Conservation (phyloP, 192 early-diverging fungal species). For the Rhizophagus clarus region DNA sequence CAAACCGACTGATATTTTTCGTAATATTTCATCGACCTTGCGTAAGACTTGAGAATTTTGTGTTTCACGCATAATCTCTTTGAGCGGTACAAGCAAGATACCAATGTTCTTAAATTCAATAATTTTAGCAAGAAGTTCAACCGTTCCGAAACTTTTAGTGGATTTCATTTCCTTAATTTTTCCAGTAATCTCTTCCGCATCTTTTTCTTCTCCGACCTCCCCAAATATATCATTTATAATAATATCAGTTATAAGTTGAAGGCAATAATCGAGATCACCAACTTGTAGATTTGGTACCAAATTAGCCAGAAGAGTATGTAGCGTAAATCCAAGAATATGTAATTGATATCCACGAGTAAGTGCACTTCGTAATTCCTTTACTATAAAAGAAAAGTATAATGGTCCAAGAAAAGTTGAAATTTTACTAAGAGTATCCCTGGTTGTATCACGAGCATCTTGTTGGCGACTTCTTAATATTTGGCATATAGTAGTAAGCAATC, state of each 20-base stretch:
- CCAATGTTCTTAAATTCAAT: constrained; percentile 70
- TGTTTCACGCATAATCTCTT: constrained; percentile 84
- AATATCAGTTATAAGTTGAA: constrained; percentile 70
- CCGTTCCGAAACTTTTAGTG: constrained; percentile 81
- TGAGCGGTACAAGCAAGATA: constrained; percentile 79
- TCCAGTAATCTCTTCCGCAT: constrained; percentile 83
- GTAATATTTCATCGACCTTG: constrained; percentile 82
- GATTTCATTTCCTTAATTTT: constrained; percentile 92
- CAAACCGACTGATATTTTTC: constrained; percentile 74
- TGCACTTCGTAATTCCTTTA: constrained; percentile 80
- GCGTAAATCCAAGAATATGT: constrained; percentile 94
- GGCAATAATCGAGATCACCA: constrained; percentile 80
- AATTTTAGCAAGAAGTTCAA: constrained; percentile 79
- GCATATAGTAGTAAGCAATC: constrained; percentile 84
- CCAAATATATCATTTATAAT: constrained; percentile 94
- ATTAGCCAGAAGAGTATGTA: constrained; percentile 80
- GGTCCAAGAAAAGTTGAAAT: constrained; percentile 85
- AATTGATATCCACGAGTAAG: constrained; percentile 86
- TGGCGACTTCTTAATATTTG: constrained; percentile 80
- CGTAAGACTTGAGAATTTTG: constrained; percentile 73
- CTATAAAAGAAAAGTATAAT: constrained; percentile 82
- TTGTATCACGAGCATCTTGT: constrained; percentile 84
- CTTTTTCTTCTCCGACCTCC: constrained; percentile 82
- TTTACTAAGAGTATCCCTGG: constrained; percentile 84
- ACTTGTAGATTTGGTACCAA: constrained; percentile 59